Base-by-base conservation (phyloP, 805 yeast genomes). In the Blastobotrys peoriensis region DNA sequence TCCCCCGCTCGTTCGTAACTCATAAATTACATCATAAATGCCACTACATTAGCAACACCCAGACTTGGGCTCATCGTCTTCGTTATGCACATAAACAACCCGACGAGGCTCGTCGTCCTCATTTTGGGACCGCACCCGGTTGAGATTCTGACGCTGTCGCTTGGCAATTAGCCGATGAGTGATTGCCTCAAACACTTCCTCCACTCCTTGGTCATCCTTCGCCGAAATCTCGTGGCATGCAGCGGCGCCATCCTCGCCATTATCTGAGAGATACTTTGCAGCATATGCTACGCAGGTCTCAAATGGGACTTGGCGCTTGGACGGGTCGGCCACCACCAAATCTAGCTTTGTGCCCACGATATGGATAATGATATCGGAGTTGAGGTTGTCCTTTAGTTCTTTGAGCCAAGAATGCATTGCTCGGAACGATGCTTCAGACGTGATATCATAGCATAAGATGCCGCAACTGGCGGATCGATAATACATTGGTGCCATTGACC, bases 401-500 rank as follows among this genome's bases (percentile, higher is more conserved):
- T 49, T 48, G 38, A 61, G 53, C 66, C 66, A 61, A 27, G 64
- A 58, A 41, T 61, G 62, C 62, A 61, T 57, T 25, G 65, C 65
- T 20, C 48, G 46, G 45, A 61, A 61, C 22, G 64, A 60, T 9
- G 62, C 60, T 39, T 50, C 55, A 20, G 63, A 58, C 5, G 66
- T 61, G 38, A 61, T 60, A 48, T 61, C 66, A 46, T 61, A 61
- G 49, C 66, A 61, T 25, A 61, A 52, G 27, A 61, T 61, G 33
- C 65, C 65, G 43, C 65, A 61, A n/a, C 57, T 54, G 10, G 66
- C 65, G 10, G 62, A 56, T 23, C 66, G 78, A 67, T 61, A 61
- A 48, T 61, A 61, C 60, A 61, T 61, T n/a, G 66, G 66, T 2
- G 66, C 89, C 68, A 88, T 88, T 35, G 96, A 86, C 69, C 96